These are phyloP conservation scores for Ramalina peruviana DNA, from an alignment of 495 filamentous ascomycete species.

Conservation along the genomic window DNA sequence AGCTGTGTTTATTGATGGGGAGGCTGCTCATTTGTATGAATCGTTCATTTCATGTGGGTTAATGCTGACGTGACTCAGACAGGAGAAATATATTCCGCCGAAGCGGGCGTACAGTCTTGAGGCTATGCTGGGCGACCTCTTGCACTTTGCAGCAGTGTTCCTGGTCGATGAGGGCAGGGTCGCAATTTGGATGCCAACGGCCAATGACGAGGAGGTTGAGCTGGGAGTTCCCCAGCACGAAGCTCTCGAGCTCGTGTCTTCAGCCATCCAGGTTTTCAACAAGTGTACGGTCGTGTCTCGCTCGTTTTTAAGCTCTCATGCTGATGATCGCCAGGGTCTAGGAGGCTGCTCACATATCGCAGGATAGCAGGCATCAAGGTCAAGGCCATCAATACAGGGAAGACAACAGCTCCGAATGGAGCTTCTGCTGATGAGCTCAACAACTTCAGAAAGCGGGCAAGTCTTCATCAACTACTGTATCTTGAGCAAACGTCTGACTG, in stretches of 20 bases:
- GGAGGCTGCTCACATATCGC: conserved; percentile 73
- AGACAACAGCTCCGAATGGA: conserved; percentile 18
- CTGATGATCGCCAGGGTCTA: conserved; percentile 46
- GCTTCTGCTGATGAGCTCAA: conserved; percentile 61
- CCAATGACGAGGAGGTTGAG: conserved; percentile 61
- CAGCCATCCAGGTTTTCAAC: conserved; percentile 75
- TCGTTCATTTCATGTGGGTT: background rate
- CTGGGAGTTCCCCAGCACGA: conserved; percentile 67
- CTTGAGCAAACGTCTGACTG: background rate
- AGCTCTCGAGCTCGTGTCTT: conserved; percentile 56
- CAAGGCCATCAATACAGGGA: conserved; percentile 25
- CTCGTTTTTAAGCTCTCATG: background rate
- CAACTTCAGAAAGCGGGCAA: conserved; percentile 49
- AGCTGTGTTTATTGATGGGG: conserved; percentile 55
- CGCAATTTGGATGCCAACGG: conserved; percentile 95
- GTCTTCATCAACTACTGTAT: background rate
- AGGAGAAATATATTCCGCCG: conserved; percentile 69
- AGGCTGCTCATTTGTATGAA: conserved; percentile 51
- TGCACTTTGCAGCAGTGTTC: conserved; percentile 63
- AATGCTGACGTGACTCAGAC: conserved; percentile 26
- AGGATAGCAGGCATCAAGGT: conserved; percentile 51
- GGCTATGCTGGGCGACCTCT: conserved; percentile 76
- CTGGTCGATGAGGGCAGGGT: conserved; percentile 73
- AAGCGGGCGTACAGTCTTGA: conserved; percentile 85
- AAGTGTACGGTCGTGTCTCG: conserved; percentile 46